Evolutionary conservation across 305 asterid genomes (phyloP), one percentile per base, ranked within the genome.

Genomic region (Fraxinus velutina): DNA sequence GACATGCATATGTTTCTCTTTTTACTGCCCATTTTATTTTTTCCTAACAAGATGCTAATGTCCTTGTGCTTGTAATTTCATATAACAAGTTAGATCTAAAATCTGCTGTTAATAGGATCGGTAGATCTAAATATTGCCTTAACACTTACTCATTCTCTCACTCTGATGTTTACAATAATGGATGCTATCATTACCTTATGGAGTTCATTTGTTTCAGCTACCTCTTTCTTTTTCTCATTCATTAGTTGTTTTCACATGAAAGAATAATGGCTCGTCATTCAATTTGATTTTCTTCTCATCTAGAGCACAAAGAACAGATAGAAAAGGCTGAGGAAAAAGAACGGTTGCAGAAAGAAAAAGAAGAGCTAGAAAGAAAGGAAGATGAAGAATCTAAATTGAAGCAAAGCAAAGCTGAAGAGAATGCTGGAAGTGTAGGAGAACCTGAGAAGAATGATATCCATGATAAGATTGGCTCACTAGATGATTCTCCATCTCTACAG

Each of bases 291-390:
- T 30, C 9, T 76, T 76, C 72, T 84, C 79, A 19, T 87, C 29
- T 87, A 95, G 99, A 89, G 47, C 91, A 86, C 85, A 95, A 93
- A 91, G 98, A 93, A 86, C 94, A 86, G 88, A 93, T 95, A 76
- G 99, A 95, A 68, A 91, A 87, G 87, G 97, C 93, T 50, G 99
- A 95, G 89, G 99, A 93, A 86, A 91, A 92, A 81, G 97, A 95
- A 71, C 89, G 39, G 75, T 70, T 70, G 42, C 37, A 15, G 75
- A 70, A 30, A 30, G 75, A 70, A 70, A 70, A 70, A 70, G 75
- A 70, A 70, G 42, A 30, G 22, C 75, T 70, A 70, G 75, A 70
- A 70, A 70, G 90, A 70, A 70, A 70, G 75, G 84, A 84, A 78
- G 80, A 73, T n/a, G 82, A 81, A 73, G 91, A 86, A 74, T 57